phyloP scores from a whole-genome alignment of 345 rosid species.

The Crucihimalaya himalaica region DNA sequence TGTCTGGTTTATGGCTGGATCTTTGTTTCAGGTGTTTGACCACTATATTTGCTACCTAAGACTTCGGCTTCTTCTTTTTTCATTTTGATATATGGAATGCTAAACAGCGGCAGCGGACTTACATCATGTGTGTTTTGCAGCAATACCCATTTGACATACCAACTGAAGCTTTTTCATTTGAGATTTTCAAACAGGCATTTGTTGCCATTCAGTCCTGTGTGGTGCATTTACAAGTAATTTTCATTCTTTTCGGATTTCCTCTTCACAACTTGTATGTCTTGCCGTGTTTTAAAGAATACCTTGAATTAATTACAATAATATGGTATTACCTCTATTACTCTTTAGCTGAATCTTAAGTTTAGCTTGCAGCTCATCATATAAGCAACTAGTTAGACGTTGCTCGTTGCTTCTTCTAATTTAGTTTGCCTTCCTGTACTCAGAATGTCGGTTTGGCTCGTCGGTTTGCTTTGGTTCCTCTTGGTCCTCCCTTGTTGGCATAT shows the following conservation, averaged over 20 bases:
- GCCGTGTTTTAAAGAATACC: background rate
- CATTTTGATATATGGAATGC: background rate
- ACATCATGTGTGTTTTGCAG: conserved; percentile 50
- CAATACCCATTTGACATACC: conserved; percentile 98
- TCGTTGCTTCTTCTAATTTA: conserved; percentile 24
- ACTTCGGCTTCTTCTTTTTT: conserved; percentile 1
- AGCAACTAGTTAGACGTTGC: conserved; percentile 7
- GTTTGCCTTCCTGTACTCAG: conserved; percentile 49
- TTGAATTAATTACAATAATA: background rate
- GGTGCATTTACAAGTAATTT: conserved; percentile 87
- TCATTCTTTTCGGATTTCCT: background rate
- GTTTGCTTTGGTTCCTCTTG: conserved; percentile 98
- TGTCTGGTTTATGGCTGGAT: conserved; percentile 99
- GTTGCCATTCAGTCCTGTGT: conserved; percentile 97
- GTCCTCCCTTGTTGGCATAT: conserved; percentile 94
- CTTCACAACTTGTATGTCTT: conserved; percentile 13
- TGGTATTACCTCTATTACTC: background rate
- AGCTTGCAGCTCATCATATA: conserved; percentile 11
- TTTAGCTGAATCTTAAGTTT: conserved; percentile 7
- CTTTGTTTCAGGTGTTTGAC: conserved; percentile 80
- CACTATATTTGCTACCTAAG: conserved; percentile 7
- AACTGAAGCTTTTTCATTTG: conserved; percentile 89
- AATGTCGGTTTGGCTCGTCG: conserved; percentile 95
- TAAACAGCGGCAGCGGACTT: background rate
- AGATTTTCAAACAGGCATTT: conserved; percentile 95